phyloP scores from a whole-genome alignment of 1,284 basidiomycete genomes.

The Microbotryum violaceum region DNA sequence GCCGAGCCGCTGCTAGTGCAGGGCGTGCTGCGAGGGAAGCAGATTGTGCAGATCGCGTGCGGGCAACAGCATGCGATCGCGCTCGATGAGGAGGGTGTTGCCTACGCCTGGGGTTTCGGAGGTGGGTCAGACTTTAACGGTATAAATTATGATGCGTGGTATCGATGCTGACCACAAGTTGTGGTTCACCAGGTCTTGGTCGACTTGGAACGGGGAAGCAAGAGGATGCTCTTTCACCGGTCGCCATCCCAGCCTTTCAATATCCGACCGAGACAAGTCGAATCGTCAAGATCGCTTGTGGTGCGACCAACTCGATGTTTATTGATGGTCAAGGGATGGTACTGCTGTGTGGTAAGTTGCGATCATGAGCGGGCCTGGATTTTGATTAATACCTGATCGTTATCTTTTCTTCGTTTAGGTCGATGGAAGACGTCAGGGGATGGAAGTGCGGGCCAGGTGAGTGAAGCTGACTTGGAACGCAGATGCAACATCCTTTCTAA shows the following conservation, averaged over 20 bases:
- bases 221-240: conserved; percentile 62
- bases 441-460: conserved; percentile 48
- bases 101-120: conserved; percentile 75
- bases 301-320: conserved; percentile 73
- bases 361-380: neutral
- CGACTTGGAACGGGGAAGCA: conserved; percentile 60
- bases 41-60: conserved; percentile 70
- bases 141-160: neutral
- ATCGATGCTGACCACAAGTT: conserved; percentile 57
- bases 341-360: conserved; percentile 28
- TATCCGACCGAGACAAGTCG: conserved; percentile 58
- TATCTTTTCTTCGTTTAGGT: conserved; percentile 35
- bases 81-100: conserved; percentile 65
- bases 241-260: conserved; percentile 62
- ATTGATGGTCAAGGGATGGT: conserved; percentile 68
- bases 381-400: conserved; percentile 3
- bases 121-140: conserved; percentile 2
- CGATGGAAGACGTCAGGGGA: conserved; percentile 91
- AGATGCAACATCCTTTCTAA: neutral
- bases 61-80: conserved; percentile 82
- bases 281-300: conserved; percentile 62
- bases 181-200: conserved; percentile 42
- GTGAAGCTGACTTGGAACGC: conserved; percentile 17
- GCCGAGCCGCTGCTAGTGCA: conserved; percentile 48
- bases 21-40: conserved; percentile 58